Evolutionary conservation across 2,329 filamentous ascomycete species (phyloP), one percentile per base, ranked within the genome.

Genomic region (Fusarium dlaminii): DNA sequence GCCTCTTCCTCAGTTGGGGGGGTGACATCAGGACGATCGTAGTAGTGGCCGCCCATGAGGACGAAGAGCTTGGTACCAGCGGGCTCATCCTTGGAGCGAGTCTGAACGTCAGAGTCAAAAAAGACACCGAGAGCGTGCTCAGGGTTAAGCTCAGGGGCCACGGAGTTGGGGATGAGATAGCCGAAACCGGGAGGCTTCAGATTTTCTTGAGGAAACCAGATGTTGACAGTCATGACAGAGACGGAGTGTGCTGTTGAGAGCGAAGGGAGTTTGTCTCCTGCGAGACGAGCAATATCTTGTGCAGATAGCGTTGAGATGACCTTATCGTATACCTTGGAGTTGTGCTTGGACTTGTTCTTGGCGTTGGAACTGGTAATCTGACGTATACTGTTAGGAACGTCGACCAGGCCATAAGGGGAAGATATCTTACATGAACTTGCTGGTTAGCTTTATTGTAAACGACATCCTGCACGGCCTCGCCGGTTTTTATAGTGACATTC

Each of bases 31-130:
- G 74, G 79, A 85, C 88, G 90, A 66, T 85, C 88, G 80, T 94
- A 98, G 89, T 94, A 94, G 83, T 98, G 95, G 3, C 96, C 96
- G 67, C 96, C 96, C 64, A 99, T 86, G 91, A 99, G 97, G 76
- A 98, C 93, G 22, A 96, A 98, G 60, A 98, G 83, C 81, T 97
- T 98, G 20, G 94, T 97, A 30, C 94, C 94, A 40, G 75, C 73
- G n/a, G 82, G 82, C 69, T 83, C 82, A 79, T 92, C 89, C 75
- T 89, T 86, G 24, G 87, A 88, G 55, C 82, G 78, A 48, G 76
- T 72, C 62, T 79, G 72, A 36, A 84, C 88, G 72, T 94, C 91
- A 6, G 91, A 94, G 82, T 98, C 95, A 82, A 98, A 98, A 68
- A 98, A 93, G 59, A 98, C 95, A 71, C 96, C 96, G 11, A 99